Base-by-base conservation (phyloP, 345 rosid genomes). In the Lepidium sativum region DNA sequence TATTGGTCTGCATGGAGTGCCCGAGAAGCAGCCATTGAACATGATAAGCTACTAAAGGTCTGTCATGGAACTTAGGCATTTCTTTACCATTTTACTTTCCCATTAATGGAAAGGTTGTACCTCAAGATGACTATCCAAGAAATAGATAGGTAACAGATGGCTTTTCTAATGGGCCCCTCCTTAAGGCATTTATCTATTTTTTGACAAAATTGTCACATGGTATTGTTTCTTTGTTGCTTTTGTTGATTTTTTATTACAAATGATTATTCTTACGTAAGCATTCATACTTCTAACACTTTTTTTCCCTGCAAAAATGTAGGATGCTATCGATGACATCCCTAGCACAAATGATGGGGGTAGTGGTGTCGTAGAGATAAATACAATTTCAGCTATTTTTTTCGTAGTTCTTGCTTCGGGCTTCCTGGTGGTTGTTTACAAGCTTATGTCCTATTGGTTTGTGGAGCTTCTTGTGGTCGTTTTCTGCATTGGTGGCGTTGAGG, bases 401-500 rank as follows among this genome's bases (percentile, higher is more conserved):
- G 86, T 88, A 56, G 56, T 88, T 62, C 57, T 91, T 72, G 99
- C 99, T 71, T 95, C 99, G 3, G 86, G 95, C 81, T 88, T 95
- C 88, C 79, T 95, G 79, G 77, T 91, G 61, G 38, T 91, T 73
- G 87, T 95, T 69, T 95, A 95, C 81, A 81, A 86, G 70, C 89
- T 91, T 59, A 95, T 95, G 96, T 91, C 97, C 54, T 67, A 71
- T 73, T 91, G 96, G 95, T 88, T 95, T 59, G 63, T 88, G 64
- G 99, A 95, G 73, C 86, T 95, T 66, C 80, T 91, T 81, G 96
- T 88, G 64, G 86, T 95, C 74, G 96, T 95, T 69, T 95, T 95
- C 83, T 91, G 97, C 87, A 85, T 95, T 45, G 99, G 96, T 69
- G 97, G 99, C 62, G 91, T 80, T 48, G 99, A 95, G 99, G 99